Percentiles rank a stretch among this genome's conserved stretches.
Conservation (phyloP, 139 green algal species). For the Chlorella sp. region DNA sequence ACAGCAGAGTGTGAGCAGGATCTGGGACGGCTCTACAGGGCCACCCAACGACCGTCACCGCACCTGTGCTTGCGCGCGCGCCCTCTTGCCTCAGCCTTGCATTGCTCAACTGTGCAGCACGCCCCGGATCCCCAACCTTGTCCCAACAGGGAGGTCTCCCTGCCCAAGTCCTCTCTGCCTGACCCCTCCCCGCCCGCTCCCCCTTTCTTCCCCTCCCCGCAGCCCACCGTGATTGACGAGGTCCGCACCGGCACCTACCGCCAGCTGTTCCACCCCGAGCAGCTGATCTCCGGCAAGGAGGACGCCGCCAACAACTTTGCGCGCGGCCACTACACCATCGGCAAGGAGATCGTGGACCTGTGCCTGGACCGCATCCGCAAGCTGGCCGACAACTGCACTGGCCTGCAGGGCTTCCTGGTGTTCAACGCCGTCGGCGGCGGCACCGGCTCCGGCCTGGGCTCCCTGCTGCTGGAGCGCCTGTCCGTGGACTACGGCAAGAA, state of each 20-base stretch:
- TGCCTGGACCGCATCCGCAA: slow-evolving; percentile 96
- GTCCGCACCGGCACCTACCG: slow-evolving; percentile 95
- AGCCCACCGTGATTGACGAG: slow-evolving; percentile 96
- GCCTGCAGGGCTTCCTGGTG: slow-evolving; percentile 97
- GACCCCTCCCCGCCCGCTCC: not conserved
- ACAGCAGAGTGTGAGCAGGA: too few species aligned
- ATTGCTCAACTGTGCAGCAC: not conserved
- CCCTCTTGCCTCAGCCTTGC: not conserved
- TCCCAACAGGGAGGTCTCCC: too few species aligned
- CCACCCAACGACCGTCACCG: too few species aligned
- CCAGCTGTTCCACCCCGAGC: slow-evolving; percentile 98
- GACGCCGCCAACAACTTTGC: slow-evolving; percentile 91
- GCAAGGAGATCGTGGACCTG: slow-evolving; percentile 98
- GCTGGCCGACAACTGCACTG: slow-evolving; percentile 97
- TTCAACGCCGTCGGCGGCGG: slow-evolving; percentile 97
- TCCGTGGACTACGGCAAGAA: slow-evolving; percentile 99
- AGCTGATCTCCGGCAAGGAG: slow-evolving; percentile 98
- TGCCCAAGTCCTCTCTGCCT: not conserved
- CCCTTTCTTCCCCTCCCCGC: not conserved
- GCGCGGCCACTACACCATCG: slow-evolving; percentile 93
- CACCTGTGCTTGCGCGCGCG: too few species aligned
- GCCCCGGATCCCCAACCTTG: not conserved
- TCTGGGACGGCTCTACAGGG: too few species aligned
- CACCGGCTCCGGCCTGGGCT: slow-evolving; percentile 95
- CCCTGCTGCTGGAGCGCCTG: slow-evolving; percentile 96